Conservation (phyloP, 2,329 filamentous ascomycete species). For the Boeremia exigua region DNA sequence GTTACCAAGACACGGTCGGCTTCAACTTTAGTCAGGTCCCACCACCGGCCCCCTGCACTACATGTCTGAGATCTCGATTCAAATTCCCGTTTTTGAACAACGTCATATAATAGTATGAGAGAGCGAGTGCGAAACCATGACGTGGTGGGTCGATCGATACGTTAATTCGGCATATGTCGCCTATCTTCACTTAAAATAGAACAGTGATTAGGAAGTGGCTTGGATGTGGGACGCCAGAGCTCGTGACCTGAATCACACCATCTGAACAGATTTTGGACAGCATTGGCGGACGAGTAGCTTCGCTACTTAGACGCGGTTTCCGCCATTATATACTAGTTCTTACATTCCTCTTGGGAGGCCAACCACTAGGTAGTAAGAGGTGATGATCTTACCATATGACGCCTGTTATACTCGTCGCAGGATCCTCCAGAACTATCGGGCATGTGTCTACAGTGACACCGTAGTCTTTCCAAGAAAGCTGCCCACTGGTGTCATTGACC, state of each 20-base stretch:
- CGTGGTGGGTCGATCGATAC: too few relatives aligned
- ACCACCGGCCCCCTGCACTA: background rate
- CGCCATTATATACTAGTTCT: background rate
- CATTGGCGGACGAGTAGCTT: background rate
- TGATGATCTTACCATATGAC: background rate
- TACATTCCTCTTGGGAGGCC: background rate
- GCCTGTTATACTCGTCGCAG: conserved; percentile 15
- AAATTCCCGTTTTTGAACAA: too few relatives aligned
- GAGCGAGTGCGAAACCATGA: too few relatives aligned
- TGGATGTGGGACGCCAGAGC: background rate
- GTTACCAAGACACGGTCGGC: background rate
- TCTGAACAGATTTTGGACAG: conserved; percentile 1
- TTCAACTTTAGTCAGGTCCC: background rate
- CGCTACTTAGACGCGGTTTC: background rate
- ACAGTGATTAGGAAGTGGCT: background rate
- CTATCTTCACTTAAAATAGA: background rate
- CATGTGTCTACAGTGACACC: conserved; percentile 24
- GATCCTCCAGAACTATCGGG: conserved; percentile 18
- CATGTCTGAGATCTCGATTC: too few relatives aligned
- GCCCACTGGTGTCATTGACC: conserved; percentile 16
- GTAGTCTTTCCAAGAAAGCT: conserved; percentile 26
- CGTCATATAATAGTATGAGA: too few relatives aligned
- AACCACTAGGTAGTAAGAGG: background rate
- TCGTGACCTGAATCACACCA: background rate
- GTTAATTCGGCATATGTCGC: background rate